These are phyloP conservation scores for Marvania coccoides DNA, from an alignment of 139 green algal species.

Conservation along the genomic window DNA sequence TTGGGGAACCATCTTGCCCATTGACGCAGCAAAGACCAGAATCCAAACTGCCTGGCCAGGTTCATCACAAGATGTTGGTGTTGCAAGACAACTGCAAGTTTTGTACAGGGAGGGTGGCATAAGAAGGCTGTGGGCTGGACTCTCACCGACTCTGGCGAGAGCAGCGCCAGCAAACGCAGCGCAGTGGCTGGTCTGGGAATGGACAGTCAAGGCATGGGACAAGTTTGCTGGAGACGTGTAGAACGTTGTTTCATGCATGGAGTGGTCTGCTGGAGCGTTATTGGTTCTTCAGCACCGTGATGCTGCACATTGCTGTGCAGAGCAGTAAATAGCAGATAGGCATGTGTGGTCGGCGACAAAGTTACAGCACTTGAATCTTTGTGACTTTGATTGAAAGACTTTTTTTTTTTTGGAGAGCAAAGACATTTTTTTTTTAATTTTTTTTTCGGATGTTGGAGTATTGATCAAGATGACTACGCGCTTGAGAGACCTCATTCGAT, in stretches of 20 bases:
- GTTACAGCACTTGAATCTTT: neutral
- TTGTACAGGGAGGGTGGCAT: slow-evolving; percentile 33
- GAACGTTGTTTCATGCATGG: too few species aligned
- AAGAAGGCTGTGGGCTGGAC: slow-evolving; percentile 45
- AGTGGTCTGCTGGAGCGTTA: too few species aligned
- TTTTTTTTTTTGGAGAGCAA: too few species aligned
- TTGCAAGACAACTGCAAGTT: slow-evolving; percentile 42
- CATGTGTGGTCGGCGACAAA: neutral
- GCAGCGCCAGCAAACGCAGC: slow-evolving; percentile 77
- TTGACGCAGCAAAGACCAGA: slow-evolving; percentile 75
- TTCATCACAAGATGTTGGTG: slow-evolving; percentile 30
- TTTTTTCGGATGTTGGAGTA: too few species aligned
- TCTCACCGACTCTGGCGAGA: slow-evolving; percentile 53
- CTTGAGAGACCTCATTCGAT: slow-evolving; percentile 78
- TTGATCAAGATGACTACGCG: neutral
- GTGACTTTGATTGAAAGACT: too few species aligned
- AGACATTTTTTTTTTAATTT: too few species aligned
- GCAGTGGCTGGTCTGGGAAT: too few species aligned
- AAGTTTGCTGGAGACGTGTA: too few species aligned
- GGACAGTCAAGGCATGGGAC: too few species aligned
- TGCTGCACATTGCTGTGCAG: too few species aligned
- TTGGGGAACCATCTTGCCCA: slow-evolving; percentile 48
- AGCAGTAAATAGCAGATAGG: neutral
- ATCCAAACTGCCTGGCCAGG: slow-evolving; percentile 64
- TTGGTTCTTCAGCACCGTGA: too few species aligned